Percentiles rank a stretch among this genome's conserved stretches.
Conservation (phyloP, 2,329 filamentous ascomycete species). For the Sarocladiaceae sp. region DNA sequence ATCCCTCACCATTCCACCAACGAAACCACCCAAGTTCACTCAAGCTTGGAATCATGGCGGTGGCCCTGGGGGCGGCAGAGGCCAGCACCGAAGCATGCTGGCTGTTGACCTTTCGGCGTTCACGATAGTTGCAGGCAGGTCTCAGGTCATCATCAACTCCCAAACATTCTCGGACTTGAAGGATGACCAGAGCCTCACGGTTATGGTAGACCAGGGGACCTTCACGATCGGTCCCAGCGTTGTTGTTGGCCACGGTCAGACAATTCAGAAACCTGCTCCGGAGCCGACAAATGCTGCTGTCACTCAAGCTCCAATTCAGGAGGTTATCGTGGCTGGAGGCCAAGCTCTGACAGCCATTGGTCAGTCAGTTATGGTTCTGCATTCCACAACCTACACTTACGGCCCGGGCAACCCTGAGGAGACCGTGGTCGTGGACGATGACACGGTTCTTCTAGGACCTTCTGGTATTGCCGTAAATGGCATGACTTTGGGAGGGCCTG, state of each 20-base stretch:
- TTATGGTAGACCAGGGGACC: slow-evolving; percentile 35
- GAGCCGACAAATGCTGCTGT: slow-evolving; percentile 11
- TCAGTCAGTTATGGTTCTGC: slow-evolving; percentile 33
- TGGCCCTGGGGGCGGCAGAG: neutral
- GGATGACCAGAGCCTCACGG: slow-evolving; percentile 33
- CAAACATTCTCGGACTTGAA: slow-evolving; percentile 38
- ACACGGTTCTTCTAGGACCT: slow-evolving; percentile 47
- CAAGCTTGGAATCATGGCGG: slow-evolving; percentile 9
- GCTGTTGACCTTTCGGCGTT: slow-evolving; percentile 21
- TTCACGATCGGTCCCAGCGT: slow-evolving; percentile 46
- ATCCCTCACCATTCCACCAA: slow-evolving; percentile 31
- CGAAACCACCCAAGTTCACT: slow-evolving; percentile 11
- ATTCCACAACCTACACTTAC: slow-evolving; percentile 42
- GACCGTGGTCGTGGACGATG: slow-evolving; percentile 41
- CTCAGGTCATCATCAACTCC: slow-evolving; percentile 42
- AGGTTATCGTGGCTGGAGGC: slow-evolving; percentile 39
- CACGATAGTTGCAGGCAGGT: slow-evolving; percentile 39
- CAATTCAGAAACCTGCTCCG: slow-evolving; percentile 36
- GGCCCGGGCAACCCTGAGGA: slow-evolving; percentile 27
- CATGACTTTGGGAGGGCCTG: slow-evolving; percentile 38
- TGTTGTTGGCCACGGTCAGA: slow-evolving; percentile 40
- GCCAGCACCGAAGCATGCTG: slow-evolving; percentile 7
- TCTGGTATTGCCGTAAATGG: slow-evolving; percentile 36
- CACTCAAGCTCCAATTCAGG: neutral
- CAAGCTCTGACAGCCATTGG: slow-evolving; percentile 42